A percentile compares a stretch with the other conserved stretches of the same genome.
Conservation (phyloP, 1,284 basidiomycete genomes). For the Inonotus hispidus region DNA sequence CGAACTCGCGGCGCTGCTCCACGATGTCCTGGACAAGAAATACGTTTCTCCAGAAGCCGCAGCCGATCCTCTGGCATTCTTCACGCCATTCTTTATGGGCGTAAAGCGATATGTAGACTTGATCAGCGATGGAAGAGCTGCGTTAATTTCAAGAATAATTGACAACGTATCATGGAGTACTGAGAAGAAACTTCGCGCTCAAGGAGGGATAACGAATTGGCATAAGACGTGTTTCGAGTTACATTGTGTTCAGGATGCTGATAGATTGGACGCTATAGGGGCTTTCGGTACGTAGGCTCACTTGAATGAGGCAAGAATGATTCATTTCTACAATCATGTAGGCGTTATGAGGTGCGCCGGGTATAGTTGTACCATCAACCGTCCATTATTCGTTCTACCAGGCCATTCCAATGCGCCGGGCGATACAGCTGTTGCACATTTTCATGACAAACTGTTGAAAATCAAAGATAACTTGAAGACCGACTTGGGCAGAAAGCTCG, state of each 20-base stretch:
- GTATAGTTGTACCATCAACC: conserved; percentile 64
- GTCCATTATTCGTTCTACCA: conserved; percentile 61
- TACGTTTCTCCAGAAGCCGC: conserved; percentile 55
- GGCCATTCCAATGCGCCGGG: conserved; percentile 42
- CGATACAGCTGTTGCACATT: conserved; percentile 73
- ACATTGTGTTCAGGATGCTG: conserved; percentile 83
- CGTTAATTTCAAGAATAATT: conserved; percentile 54
- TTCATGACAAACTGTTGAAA: conserved; percentile 81
- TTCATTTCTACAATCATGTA: conserved; percentile 61
- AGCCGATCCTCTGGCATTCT: conserved; percentile 58
- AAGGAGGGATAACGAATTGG: conserved; percentile 61
- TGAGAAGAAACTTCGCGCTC: conserved; percentile 63
- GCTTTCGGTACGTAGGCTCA: conserved; percentile 85
- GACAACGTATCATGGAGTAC: conserved; percentile 86
- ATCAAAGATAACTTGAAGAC: conserved; percentile 78
- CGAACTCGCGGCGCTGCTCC: conserved; percentile 59
- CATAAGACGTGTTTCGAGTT: conserved; percentile 74
- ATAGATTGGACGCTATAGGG: conserved; percentile 88
- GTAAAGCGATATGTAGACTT: conserved; percentile 45
- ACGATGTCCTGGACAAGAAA: conserved; percentile 87
- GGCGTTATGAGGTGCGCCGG: conserved; percentile 85
- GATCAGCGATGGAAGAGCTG: conserved; percentile 54
- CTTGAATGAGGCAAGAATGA: conserved; percentile 58
- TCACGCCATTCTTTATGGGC: conserved; percentile 59
- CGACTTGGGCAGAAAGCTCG: conserved; percentile 58